Percentiles rank a stretch among this genome's conserved stretches.
These are phyloP conservation scores for Podospora australis DNA, from an alignment of 495 filamentous ascomycete genomes.

Conservation along the genomic window DNA sequence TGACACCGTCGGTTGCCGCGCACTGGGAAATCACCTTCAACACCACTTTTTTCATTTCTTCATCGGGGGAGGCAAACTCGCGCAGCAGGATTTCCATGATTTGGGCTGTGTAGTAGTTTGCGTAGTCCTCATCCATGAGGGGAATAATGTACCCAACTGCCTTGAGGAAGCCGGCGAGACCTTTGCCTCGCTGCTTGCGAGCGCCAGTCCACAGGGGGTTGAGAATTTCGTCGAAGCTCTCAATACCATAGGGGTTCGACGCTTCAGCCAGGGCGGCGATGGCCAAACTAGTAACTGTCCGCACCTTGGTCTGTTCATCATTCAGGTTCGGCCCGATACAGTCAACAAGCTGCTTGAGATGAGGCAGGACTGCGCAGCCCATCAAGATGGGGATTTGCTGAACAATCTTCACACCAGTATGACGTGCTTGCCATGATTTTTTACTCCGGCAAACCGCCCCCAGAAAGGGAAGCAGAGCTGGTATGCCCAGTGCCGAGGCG, in stretches of 20 bases:
- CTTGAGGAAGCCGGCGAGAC: slow-evolving; percentile 91
- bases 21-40: slow-evolving; percentile 98
- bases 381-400: slow-evolving; percentile 99
- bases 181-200: slow-evolving; percentile 91
- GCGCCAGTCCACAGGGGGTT: slow-evolving; percentile 97
- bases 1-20: slow-evolving; percentile 89
- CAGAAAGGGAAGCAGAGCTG: slow-evolving; percentile 88
- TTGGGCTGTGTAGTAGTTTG: slow-evolving; percentile 96
- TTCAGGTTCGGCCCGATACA: slow-evolving; percentile 94
- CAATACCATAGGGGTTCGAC: slow-evolving; percentile 96
- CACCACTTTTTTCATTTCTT: slow-evolving; percentile 99
- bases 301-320: slow-evolving; percentile 95
- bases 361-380: slow-evolving; percentile 94
- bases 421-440: slow-evolving; percentile 97
- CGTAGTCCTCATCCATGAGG: slow-evolving; percentile 98
- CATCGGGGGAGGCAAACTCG: slow-evolving; percentile 93
- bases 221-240: slow-evolving; percentile 95
- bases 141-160: slow-evolving; percentile 98
- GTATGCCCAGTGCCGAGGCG: slow-evolving; percentile 92
- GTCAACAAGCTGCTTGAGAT: slow-evolving; percentile 92
- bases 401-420: slow-evolving; percentile 99
- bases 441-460: slow-evolving; percentile 94
- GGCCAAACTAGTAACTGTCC: slow-evolving; percentile 90
- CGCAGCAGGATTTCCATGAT: slow-evolving; percentile 98
- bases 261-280: slow-evolving; percentile 96